Evolutionary conservation across 2,329 filamentous ascomycete genomes (phyloP).

Genomic region (Bimuria novae-zelandiae): DNA sequence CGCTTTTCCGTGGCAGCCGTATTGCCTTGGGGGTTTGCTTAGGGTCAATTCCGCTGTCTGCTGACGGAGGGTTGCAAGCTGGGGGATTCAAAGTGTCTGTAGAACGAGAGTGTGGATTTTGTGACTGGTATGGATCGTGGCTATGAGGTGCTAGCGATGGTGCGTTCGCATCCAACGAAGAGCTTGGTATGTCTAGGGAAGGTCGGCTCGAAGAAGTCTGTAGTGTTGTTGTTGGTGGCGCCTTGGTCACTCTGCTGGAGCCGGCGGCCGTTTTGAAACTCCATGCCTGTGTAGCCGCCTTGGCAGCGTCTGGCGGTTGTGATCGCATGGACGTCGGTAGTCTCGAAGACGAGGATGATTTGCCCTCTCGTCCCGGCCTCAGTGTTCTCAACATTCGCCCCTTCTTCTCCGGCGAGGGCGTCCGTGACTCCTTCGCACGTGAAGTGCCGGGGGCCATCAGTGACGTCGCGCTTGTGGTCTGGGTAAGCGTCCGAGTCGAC

Average conservation of each 20-base stretch:
- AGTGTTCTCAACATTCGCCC: constrained; percentile 61
- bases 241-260: constrained; percentile 20
- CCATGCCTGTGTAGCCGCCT: constrained; percentile 68
- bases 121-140: constrained; percentile 17
- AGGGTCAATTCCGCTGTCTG: constrained; percentile 14
- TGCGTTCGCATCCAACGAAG: constrained; percentile 10
- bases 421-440: constrained; percentile 55
- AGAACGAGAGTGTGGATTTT: constrained; percentile 28
- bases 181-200: constrained; percentile 33
- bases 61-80: constrained; percentile 22
- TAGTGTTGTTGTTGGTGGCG: constrained; percentile 14
- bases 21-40: constrained; percentile 16
- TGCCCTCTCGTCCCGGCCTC: constrained; percentile 52
- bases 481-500: constrained; percentile 26
- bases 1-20: constrained; percentile 21
- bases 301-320: constrained; percentile 61
- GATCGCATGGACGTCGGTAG: constrained; percentile 52
- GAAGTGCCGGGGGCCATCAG: constrained; percentile 40
- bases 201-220: constrained; percentile 30
- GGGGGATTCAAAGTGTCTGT: constrained; percentile 23
- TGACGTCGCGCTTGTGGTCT: constrained; percentile 27
- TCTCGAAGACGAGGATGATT: constrained; percentile 49
- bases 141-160: constrained; percentile 14
- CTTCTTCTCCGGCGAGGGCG: constrained; percentile 67
- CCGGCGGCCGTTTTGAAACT: constrained; percentile 36